These are phyloP conservation scores for Boletus sensibilis DNA, from an alignment of 768 basidiomycete species.

Conservation along the genomic window DNA sequence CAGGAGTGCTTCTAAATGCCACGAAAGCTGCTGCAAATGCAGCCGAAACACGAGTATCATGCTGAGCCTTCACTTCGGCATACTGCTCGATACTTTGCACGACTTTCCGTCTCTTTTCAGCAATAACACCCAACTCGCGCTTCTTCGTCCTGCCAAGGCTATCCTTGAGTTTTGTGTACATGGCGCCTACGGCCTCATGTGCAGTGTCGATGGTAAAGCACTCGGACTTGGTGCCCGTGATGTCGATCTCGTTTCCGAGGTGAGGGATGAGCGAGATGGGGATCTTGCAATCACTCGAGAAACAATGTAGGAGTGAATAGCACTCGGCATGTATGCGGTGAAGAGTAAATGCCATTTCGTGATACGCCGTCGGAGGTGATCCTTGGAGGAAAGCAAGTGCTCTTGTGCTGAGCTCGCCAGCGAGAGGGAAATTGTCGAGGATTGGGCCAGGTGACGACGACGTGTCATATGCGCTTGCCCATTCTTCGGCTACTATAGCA, in stretches of 20 bases:
- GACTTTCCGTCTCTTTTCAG: conserved; percentile 72
- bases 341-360: conserved; percentile 86
- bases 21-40: conserved; percentile 91
- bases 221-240: conserved; percentile 58
- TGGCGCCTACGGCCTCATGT: conserved; percentile 61
- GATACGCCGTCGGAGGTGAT: conserved; percentile 74
- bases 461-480: conserved; percentile 64
- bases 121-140: conserved; percentile 66
- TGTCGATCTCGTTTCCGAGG: conserved; percentile 75
- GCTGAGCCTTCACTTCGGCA: conserved; percentile 74
- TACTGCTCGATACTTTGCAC: conserved; percentile 75
- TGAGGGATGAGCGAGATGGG: conserved; percentile 75
- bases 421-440: conserved; percentile 56
- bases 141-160: conserved; percentile 77
- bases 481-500: conserved; percentile 88
- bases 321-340: conserved; percentile 80
- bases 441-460: conserved; percentile 40
- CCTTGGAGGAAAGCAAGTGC: conserved; percentile 74
- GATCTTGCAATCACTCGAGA: conserved; percentile 85
- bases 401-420: conserved; percentile 64
- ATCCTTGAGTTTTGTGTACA: conserved; percentile 74
- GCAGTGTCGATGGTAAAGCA: conserved; percentile 82
- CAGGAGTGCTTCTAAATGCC: conserved; percentile 79
- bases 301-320: conserved; percentile 74
- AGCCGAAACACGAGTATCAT: conserved; percentile 85